Evolutionary conservation across 169 alveolate genomes (phyloP).

Genomic region (Hammondia hammondi): DNA sequence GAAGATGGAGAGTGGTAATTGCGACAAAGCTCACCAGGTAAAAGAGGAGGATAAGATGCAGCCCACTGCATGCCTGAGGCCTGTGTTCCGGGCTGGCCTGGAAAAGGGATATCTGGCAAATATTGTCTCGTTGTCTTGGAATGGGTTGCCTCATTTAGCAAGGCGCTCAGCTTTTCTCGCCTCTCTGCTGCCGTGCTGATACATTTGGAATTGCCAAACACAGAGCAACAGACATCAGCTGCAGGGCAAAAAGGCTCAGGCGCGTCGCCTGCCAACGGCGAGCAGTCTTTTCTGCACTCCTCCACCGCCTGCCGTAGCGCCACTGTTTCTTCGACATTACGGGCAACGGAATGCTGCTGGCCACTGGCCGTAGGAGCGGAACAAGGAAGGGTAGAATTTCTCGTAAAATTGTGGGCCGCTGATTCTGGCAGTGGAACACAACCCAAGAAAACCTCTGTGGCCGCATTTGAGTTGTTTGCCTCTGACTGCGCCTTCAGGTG

Average conservation of each 20-base stretch:
- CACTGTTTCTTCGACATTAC: background rate
- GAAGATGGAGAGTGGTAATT: background rate
- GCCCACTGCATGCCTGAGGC: constrained; percentile 63
- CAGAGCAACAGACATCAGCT: constrained; percentile 55
- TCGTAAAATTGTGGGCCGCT: background rate
- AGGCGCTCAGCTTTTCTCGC: background rate
- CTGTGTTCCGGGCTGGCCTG: background rate
- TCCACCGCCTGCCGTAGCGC: constrained; percentile 32
- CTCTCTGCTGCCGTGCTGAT: constrained; percentile 17
- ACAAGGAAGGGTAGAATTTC: background rate
- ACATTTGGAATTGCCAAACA: constrained; percentile 59
- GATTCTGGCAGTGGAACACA: background rate
- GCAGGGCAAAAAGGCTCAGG: constrained; percentile 32
- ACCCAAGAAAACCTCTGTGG: background rate
- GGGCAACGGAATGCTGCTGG: background rate
- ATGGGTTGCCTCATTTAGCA: background rate
- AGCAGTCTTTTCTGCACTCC: constrained; percentile 51
- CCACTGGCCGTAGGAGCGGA: background rate
- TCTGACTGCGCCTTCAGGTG: constrained; percentile 20
- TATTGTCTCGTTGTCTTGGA: background rate
- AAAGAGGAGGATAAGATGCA: constrained; percentile 66
- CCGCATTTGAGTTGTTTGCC: background rate
- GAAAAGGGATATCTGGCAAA: background rate
- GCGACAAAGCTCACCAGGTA: constrained; percentile 56
- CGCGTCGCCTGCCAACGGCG: background rate